These are phyloP conservation scores for Leucoagaricus sp. DNA, from an alignment of 1,284 basidiomycete species.

Conservation along the genomic window DNA sequence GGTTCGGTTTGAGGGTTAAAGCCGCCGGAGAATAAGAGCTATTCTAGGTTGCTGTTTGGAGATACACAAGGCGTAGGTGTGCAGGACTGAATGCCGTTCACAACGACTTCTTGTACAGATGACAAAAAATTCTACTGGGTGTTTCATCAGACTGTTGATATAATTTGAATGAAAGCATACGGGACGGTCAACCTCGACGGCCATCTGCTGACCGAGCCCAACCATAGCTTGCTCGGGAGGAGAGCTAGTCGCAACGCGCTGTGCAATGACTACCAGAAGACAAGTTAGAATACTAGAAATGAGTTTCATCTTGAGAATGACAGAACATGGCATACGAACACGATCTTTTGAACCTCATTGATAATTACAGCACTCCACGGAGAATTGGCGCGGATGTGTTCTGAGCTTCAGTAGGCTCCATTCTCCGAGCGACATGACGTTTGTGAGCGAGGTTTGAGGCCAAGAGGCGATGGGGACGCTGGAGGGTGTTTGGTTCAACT, in stretches of 20 bases:
- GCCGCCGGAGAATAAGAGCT: slow-evolving; percentile 44
- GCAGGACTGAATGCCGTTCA: slow-evolving; percentile 42
- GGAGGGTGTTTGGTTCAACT: no score
- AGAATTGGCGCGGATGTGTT: background rate
- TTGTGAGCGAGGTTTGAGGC: background rate
- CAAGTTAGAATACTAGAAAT: background rate
- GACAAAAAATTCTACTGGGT: slow-evolving; percentile 36
- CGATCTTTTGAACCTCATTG: background rate
- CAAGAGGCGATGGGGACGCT: background rate
- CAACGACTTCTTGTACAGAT: slow-evolving; percentile 43
- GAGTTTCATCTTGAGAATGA: background rate
- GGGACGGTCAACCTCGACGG: slow-evolving; percentile 44
- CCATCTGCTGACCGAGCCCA: slow-evolving; percentile 35
- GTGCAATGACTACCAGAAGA: slow-evolving; percentile 31
- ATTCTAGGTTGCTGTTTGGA: slow-evolving; percentile 37
- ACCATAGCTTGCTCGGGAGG: slow-evolving; percentile 37
- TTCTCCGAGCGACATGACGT: background rate
- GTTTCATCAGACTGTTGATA: background rate
- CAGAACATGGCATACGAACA: background rate
- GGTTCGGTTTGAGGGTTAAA: slow-evolving; percentile 40
- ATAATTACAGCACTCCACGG: slow-evolving; percentile 1
- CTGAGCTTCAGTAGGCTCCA: background rate
- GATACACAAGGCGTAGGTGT: slow-evolving; percentile 29
- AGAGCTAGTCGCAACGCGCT: slow-evolving; percentile 38
- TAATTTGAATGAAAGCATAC: slow-evolving; percentile 33